Percentiles rank a stretch among this genome's conserved stretches.
Evolutionary conservation across 305 asterid genomes (phyloP).

Genomic region (Petunia hybrid): DNA sequence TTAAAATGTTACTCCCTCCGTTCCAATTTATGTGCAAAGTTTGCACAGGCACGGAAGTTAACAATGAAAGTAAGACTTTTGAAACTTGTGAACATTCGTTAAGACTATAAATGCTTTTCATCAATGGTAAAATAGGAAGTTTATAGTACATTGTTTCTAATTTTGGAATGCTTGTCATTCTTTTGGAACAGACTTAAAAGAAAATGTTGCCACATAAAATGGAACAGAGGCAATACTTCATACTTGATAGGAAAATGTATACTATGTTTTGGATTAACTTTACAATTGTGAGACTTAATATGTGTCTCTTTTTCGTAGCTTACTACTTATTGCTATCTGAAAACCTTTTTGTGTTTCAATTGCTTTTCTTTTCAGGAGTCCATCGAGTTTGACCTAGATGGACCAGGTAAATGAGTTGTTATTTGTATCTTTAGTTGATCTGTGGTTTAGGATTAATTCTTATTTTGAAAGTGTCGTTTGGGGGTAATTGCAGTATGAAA

Average conservation of each 20-base stretch:
- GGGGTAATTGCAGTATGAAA: slow-evolving; percentile 69
- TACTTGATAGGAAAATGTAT: neutral
- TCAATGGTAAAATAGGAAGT: too few species aligned
- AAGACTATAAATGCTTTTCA: too few species aligned
- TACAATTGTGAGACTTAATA: neutral
- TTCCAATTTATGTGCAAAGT: too few species aligned
- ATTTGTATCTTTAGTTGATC: slow-evolving; percentile 16
- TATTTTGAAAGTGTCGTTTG: slow-evolving; percentile 38
- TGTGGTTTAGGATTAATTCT: neutral
- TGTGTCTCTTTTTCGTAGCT: neutral
- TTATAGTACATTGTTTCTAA: too few species aligned
- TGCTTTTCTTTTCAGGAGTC: slow-evolving; percentile 22
- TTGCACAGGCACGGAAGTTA: too few species aligned
- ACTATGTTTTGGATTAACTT: slow-evolving; percentile 11
- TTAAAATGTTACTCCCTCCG: neutral
- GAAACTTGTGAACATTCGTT: too few species aligned
- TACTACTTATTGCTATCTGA: slow-evolving; percentile 19
- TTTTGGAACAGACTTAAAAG: too few species aligned
- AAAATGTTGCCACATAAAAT: too few species aligned
- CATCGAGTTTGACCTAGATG: slow-evolving; percentile 14
- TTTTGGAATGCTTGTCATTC: too few species aligned
- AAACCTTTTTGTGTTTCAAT: neutral
- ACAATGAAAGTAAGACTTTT: too few species aligned
- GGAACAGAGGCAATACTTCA: neutral
- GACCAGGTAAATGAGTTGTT: slow-evolving; percentile 34